These are phyloP conservation scores for Allantophomopsis lycopodina DNA, from an alignment of 2,329 filamentous ascomycete genomes.

Conservation along the genomic window DNA sequence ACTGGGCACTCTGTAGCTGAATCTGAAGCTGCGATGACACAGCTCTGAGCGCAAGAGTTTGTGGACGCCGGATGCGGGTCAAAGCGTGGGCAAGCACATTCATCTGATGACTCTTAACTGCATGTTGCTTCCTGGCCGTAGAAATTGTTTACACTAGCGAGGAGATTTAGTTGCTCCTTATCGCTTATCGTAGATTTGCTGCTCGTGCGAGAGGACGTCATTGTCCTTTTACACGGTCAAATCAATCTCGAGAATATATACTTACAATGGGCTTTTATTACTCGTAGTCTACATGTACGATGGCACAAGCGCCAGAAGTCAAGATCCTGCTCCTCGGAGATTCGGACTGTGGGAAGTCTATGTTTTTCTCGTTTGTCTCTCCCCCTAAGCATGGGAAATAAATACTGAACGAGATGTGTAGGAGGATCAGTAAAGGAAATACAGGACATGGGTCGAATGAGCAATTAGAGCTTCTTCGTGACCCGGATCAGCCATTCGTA, in stretches of 20 bases:
- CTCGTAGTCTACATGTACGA: background rate
- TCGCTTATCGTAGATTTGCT: background rate
- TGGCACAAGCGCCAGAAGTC: conserved; percentile 26
- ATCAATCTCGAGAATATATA: background rate
- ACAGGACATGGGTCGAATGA: conserved; percentile 23
- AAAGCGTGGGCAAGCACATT: too few relatives aligned
- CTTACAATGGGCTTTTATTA: background rate
- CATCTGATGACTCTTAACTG: too few relatives aligned
- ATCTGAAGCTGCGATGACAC: too few relatives aligned
- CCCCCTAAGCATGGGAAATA: background rate
- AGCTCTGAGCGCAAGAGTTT: too few relatives aligned
- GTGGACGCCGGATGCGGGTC: too few relatives aligned
- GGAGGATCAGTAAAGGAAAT: conserved; percentile 34
- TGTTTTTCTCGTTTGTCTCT: conserved; percentile 43
- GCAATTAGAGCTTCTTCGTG: conserved; percentile 35
- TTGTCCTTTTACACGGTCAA: conserved; percentile 9
- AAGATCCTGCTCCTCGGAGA: conserved; percentile 46
- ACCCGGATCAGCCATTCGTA: conserved; percentile 45
- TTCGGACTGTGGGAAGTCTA: conserved; percentile 44
- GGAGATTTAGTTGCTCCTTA: too few relatives aligned
- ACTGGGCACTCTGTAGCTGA: background rate
- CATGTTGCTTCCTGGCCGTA: too few relatives aligned
- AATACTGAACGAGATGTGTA: conserved; percentile 12
- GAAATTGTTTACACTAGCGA: too few relatives aligned
- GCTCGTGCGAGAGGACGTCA: conserved; percentile 1